A percentile compares a stretch with the other conserved stretches of the same genome.
These are phyloP conservation scores for Talaromyces sp. DNA, from an alignment of 2,329 filamentous ascomycete genomes.

Conservation along the genomic window DNA sequence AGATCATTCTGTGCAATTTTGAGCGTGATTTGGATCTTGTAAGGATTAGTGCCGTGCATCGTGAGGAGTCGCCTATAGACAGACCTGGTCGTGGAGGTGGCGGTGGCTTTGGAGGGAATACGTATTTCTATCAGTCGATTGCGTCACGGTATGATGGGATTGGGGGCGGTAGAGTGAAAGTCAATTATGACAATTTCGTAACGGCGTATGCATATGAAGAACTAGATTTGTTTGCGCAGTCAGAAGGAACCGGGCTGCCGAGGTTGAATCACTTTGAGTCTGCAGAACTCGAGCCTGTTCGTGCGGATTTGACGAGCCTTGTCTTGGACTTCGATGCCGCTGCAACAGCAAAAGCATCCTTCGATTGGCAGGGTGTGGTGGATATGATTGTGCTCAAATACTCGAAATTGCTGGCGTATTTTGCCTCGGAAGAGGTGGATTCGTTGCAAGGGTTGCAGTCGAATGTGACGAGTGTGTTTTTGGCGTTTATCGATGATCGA, in stretches of 20 bases:
- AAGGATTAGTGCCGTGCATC: slow-evolving; percentile 28
- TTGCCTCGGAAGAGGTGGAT: slow-evolving; percentile 28
- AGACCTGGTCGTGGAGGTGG: not conserved
- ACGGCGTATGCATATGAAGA: slow-evolving; percentile 43
- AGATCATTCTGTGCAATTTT: slow-evolving; percentile 42
- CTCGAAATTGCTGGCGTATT: slow-evolving; percentile 48
- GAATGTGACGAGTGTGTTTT: slow-evolving; percentile 30
- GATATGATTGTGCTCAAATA: slow-evolving; percentile 66
- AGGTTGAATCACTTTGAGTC: slow-evolving; percentile 33
- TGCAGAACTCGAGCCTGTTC: slow-evolving; percentile 35
- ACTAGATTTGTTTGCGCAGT: slow-evolving; percentile 38
- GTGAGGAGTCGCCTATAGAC: not conserved
- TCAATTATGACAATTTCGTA: slow-evolving; percentile 51
- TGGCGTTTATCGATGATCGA: slow-evolving; percentile 36
- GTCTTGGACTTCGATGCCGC: slow-evolving; percentile 32
- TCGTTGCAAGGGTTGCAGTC: slow-evolving; percentile 25
- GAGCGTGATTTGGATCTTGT: slow-evolving; percentile 37
- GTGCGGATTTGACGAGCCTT: slow-evolving; percentile 46
- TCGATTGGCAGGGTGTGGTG: slow-evolving; percentile 65
- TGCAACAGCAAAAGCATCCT: slow-evolving; percentile 22
- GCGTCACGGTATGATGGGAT: slow-evolving; percentile 32
- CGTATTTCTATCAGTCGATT: slow-evolving; percentile 25
- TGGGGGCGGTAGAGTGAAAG: slow-evolving; percentile 38
- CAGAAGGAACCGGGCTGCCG: slow-evolving; percentile 35
- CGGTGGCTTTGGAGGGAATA: not conserved